A percentile compares a stretch with the other conserved stretches of the same genome.
Conservation (phyloP, 768 basidiomycete genomes). For the Amanita thiersii region DNA sequence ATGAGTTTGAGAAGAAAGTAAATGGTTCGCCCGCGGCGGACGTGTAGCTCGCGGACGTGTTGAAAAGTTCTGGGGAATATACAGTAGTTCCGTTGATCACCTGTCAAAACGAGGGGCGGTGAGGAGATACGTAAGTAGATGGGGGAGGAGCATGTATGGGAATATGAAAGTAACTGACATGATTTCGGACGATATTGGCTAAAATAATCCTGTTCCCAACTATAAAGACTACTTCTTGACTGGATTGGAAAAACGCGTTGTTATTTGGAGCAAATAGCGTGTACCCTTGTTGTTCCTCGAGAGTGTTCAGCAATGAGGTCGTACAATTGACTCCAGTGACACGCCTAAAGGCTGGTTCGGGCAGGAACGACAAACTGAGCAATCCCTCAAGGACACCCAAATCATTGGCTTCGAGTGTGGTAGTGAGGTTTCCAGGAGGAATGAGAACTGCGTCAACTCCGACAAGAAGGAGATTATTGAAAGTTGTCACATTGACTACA, state of each 20-base stretch:
- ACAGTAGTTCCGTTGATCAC: conserved; percentile 60
- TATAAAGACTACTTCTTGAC: conserved; percentile 20
- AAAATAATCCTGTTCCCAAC: conserved; percentile 39
- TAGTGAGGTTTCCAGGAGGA: conserved; percentile 40
- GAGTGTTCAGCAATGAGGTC: conserved; percentile 13
- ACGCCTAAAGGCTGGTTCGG: conserved; percentile 22
- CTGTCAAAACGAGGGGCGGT: too few species aligned
- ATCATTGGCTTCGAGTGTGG: conserved; percentile 33
- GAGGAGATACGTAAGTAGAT: background rate
- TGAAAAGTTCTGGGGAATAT: conserved; percentile 46
- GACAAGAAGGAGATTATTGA: conserved; percentile 34
- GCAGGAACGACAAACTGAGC: conserved; percentile 17
- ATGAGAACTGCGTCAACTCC: conserved; percentile 42
- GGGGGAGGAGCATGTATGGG: background rate
- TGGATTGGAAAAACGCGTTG: conserved; percentile 32
- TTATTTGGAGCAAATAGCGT: conserved; percentile 65
- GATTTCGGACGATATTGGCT: conserved; percentile 43
- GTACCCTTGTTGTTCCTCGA: conserved; percentile 39
- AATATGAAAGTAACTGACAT: conserved; percentile 31
- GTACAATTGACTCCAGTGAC: conserved; percentile 24
- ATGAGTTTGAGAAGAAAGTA: conserved; percentile 42
- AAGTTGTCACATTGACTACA: conserved; percentile 29
- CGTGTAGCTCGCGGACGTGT: conserved; percentile 17
- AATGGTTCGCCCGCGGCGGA: conserved; percentile 53
- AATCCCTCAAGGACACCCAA: conserved; percentile 30